phyloP scores from a whole-genome alignment of 1,139 yeast species.

The Pneumocystis sp. region DNA sequence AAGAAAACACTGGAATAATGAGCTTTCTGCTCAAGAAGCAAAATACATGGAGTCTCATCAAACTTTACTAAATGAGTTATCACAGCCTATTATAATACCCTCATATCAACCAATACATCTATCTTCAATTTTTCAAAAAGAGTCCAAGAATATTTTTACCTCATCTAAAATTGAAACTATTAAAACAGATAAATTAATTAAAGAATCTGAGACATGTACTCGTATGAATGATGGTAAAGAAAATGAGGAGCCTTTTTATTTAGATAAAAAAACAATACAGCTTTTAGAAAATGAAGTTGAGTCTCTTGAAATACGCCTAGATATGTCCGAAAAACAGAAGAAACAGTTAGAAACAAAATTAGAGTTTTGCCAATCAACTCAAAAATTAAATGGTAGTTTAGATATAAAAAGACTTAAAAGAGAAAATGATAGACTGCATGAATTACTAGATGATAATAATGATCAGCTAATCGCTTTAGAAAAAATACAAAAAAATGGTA shows the following conservation, averaged over 20 bases:
- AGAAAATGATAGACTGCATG: slow-evolving; percentile 11
- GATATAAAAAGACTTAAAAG: slow-evolving; percentile 5
- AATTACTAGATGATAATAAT: slow-evolving; percentile 10
- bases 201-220: background rate
- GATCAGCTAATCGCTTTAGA: slow-evolving; percentile 10
- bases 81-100: background rate
- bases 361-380: background rate
- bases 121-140: background rate
- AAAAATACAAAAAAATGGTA: slow-evolving; percentile 5
- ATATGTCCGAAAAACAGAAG: slow-evolving; percentile 6
- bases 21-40: background rate
- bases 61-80: background rate
- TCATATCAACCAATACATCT: background rate
- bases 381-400: background rate
- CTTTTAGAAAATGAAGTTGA: background rate
- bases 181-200: background rate
- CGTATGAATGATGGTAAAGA: background rate
- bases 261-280: background rate
- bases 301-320: background rate
- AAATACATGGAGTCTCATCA: background rate
- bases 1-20: slow-evolving; percentile 2
- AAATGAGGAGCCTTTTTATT: background rate
- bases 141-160: background rate
- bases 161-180: background rate
- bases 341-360: slow-evolving; percentile 4